Base-by-base conservation (phyloP, 2,329 filamentous ascomycete species). In the Alternaria longipes region DNA sequence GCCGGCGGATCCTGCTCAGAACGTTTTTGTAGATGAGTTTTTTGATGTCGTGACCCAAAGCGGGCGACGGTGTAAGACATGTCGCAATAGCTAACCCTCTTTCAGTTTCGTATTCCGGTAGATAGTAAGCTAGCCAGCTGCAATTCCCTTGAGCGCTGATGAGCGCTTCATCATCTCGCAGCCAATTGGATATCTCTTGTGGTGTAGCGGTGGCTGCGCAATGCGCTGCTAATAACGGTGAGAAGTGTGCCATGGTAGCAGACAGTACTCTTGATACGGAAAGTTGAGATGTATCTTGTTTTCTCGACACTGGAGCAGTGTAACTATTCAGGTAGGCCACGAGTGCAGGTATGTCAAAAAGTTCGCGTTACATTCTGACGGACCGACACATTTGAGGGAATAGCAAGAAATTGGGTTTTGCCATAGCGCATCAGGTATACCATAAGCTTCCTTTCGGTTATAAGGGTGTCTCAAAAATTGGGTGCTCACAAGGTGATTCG, bases 91-190 rank as follows among this genome's bases (percentile, higher is more conserved):
- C 50, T 26, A 12, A 44, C n/a, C 49, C 56, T 22, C 42, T 14
- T 24, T 22, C 14, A 3, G 47, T 60, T 7, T 52, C 7, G 22
- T 60, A 55, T 6, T 28, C 54, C 1, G 60, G 50, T 14, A 65
- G 51, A 44, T 65, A 36, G 38, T 47, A 65, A 16, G 34, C 56
- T 24, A 59, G 54, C 60, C 56, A 63, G 42, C 63, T 63, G 28
- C 63, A 65, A 11, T 50, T 34, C 46, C 56, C 50, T n/a, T 52
- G 49, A n/a, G n/a, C 20, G 24, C 32, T 47, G 8, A 63, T 60
- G 7, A 52, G 56, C 14, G 46, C 36, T 47, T 62, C 55, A 30
- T 63, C 63, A 34, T 59, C 54, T 34, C 54, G 30, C 36, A 65
- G 45, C n/a, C 56, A 44, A 16, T 8, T 44, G 20, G 41, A 54